Conservation (phyloP, 805 yeast species). For the Lipomyces kockii region DNA sequence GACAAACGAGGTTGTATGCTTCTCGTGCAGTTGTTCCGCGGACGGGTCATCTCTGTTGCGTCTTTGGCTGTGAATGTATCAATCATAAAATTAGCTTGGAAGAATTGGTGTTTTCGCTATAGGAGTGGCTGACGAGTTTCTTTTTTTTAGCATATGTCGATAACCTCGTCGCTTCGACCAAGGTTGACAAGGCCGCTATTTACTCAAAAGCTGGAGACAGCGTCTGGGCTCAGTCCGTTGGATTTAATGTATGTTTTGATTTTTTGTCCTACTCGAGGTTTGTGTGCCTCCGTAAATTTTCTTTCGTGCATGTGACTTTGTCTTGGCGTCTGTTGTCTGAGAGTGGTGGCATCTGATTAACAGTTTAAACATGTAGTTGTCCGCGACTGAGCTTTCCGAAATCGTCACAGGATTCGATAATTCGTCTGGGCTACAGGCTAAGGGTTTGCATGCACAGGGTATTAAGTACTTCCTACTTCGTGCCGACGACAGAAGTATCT, state of each 20-base stretch:
- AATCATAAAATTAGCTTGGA: neutral
- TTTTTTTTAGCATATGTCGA: conserved; percentile 81
- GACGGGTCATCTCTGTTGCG: neutral
- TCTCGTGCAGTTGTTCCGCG: neutral
- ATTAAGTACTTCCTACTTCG: conserved; percentile 85
- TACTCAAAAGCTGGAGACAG: conserved; percentile 95
- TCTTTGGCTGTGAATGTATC: neutral
- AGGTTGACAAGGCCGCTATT: conserved; percentile 89
- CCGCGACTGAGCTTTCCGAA: conserved; percentile 70
- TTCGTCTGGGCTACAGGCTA: conserved; percentile 77
- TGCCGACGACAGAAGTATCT: conserved; percentile 91
- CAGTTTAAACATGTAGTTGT: conserved; percentile 47
- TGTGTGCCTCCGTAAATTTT: neutral
- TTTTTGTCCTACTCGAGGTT: neutral
- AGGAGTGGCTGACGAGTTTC: neutral
- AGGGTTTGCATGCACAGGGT: conserved; percentile 83
- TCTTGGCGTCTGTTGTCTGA: neutral
- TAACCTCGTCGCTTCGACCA: conserved; percentile 83
- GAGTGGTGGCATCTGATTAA: neutral
- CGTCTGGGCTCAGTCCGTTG: conserved; percentile 85
- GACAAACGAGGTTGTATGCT: neutral
- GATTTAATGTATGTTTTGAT: conserved; percentile 49
- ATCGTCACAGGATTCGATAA: conserved; percentile 81
- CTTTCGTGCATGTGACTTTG: conserved; percentile 31
- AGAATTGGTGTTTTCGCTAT: neutral